These are phyloP conservation scores for Aspergillus sojae DNA, from an alignment of 2,329 filamentous ascomycete species.

Conservation along the genomic window DNA sequence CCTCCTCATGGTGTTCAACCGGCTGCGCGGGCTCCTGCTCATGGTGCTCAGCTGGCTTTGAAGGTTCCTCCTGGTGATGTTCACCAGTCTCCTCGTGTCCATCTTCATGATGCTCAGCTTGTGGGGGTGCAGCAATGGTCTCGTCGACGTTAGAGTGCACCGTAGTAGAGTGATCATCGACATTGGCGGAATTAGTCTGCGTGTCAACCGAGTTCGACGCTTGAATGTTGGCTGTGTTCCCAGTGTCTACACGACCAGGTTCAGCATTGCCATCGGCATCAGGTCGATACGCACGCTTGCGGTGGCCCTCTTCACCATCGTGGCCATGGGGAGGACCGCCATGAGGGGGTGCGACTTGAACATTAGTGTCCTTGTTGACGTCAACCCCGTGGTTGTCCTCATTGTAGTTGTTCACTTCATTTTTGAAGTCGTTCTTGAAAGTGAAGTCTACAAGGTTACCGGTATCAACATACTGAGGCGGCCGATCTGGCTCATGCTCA, in stretches of 20 bases:
- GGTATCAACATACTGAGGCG: conserved; percentile 22
- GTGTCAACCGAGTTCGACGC: not conserved
- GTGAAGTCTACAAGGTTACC: conserved; percentile 15
- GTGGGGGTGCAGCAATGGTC: not conserved
- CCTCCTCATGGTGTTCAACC: not conserved
- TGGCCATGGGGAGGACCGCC: not conserved
- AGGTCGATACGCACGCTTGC: not conserved
- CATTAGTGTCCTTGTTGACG: conserved; percentile 15
- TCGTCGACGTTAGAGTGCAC: not conserved
- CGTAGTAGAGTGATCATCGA: conserved; percentile 16
- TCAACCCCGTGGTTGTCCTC: conserved; percentile 28
- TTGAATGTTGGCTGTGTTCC: not conserved
- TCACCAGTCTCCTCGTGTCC: too few species aligned
- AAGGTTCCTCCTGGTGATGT: too few species aligned
- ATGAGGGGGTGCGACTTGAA: conserved; percentile 12
- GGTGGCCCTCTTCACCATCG: not conserved
- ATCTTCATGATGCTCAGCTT: conserved; percentile 2
- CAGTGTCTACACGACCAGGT: conserved; percentile 9
- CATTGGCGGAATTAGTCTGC: not conserved
- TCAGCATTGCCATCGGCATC: not conserved
- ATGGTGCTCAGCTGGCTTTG: not conserved
- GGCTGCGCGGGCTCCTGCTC: not conserved
- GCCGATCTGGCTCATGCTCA: conserved; percentile 2
- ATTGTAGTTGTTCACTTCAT: conserved; percentile 20
- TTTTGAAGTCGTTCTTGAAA: conserved; percentile 8